Evolutionary conservation across 306 rosid genomes (phyloP).

Genomic region (Adenanthera pavonina): DNA sequence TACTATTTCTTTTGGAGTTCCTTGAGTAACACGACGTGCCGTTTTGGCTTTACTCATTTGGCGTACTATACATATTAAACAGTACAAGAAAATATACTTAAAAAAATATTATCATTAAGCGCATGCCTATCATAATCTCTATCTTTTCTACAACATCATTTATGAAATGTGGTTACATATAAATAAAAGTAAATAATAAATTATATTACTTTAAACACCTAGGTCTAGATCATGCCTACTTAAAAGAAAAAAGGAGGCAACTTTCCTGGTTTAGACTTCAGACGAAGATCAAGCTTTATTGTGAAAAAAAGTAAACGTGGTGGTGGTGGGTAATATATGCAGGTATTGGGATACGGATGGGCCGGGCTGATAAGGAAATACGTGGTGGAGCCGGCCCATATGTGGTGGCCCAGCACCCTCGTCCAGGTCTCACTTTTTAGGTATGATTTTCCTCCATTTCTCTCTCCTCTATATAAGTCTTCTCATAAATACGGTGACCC

Average conservation of each 20-base stretch:
- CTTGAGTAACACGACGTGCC: not conserved
- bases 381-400: conserved; percentile 90
- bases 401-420: conserved; percentile 95
- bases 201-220: no score
- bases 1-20: not conserved
- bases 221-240: no score
- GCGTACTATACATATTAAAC: not conserved
- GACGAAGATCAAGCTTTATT: no score
- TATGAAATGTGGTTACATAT: not conserved
- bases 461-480: not conserved
- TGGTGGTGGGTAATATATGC: not conserved
- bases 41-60: no score
- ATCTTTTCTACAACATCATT: not conserved
- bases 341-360: conserved; percentile 91
- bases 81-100: not conserved
- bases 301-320: no score
- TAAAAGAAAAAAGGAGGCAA: no score
- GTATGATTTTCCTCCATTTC: conserved; percentile 33
- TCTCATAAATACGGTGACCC: no score
- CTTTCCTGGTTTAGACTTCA: no score
- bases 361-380: conserved; percentile 83
- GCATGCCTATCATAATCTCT: not conserved
- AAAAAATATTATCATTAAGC: not conserved
- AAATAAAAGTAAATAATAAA: not conserved
- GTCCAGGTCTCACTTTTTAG: conserved; percentile 89